These are phyloP conservation scores for Sporothrix brunneoviolacea DNA, from an alignment of 2,329 filamentous ascomycete genomes.

Conservation along the genomic window DNA sequence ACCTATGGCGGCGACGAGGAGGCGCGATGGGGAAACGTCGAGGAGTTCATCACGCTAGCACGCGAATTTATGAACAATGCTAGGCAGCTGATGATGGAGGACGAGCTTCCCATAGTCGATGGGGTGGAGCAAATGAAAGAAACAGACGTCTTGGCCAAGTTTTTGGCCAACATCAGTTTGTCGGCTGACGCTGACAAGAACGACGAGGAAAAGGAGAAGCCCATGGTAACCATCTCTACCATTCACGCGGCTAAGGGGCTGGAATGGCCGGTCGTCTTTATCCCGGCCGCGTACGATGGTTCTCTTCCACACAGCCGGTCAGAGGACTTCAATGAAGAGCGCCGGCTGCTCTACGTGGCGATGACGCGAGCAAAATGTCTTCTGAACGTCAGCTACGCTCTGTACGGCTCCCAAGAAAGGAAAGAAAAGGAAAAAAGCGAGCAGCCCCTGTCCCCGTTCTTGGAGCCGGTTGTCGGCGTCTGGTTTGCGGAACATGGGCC, in stretches of 20 bases:
- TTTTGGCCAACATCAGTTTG: slow-evolving; percentile 86
- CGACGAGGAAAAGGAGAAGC: slow-evolving; percentile 37
- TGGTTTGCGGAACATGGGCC: slow-evolving; percentile 58
- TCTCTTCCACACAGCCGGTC: slow-evolving; percentile 84
- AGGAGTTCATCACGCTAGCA: slow-evolving; percentile 78
- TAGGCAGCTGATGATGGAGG: slow-evolving; percentile 37
- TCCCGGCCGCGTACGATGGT: slow-evolving; percentile 82
- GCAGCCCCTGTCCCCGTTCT: slow-evolving; percentile 60
- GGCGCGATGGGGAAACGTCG: slow-evolving; percentile 77
- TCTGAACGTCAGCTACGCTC: slow-evolving; percentile 76
- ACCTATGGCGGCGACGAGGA: slow-evolving; percentile 70
- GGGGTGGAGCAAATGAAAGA: slow-evolving; percentile 63
- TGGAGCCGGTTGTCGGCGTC: slow-evolving; percentile 49
- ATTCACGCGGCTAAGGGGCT: slow-evolving; percentile 95
- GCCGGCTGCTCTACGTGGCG: slow-evolving; percentile 84
- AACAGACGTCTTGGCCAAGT: slow-evolving; percentile 59
- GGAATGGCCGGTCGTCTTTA: slow-evolving; percentile 93
- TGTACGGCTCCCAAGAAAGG: slow-evolving; percentile 46
- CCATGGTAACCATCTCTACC: slow-evolving; percentile 82
- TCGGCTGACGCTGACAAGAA: slow-evolving; percentile 69
- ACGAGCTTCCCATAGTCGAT: slow-evolving; percentile 60
- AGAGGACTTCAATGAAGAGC: slow-evolving; percentile 81
- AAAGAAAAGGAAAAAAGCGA: neutral
- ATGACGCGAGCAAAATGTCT: slow-evolving; percentile 90
- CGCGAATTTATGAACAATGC: slow-evolving; percentile 54